Percentiles rank a stretch among this genome's conserved stretches.
phyloP scores from a whole-genome alignment of 2,329 filamentous ascomycete species.

The Rutstroemia sp. region DNA sequence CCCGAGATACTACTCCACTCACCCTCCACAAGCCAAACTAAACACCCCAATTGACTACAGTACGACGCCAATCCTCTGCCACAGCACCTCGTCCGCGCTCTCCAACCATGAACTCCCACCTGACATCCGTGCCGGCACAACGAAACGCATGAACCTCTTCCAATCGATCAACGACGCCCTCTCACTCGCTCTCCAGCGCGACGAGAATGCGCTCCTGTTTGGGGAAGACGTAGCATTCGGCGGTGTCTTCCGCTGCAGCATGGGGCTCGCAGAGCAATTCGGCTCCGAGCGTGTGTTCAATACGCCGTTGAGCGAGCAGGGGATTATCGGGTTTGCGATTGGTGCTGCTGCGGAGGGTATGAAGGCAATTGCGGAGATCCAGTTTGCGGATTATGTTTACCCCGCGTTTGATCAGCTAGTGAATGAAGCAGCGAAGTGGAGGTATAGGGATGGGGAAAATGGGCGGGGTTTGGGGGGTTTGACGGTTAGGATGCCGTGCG shows the following conservation, averaged over 20 bases:
- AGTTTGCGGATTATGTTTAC: slow-evolving; percentile 73
- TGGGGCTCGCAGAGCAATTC: slow-evolving; percentile 82
- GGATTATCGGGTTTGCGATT: slow-evolving; percentile 88
- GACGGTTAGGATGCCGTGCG: slow-evolving; percentile 64
- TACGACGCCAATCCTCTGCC: slow-evolving; percentile 71
- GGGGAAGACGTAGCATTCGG: slow-evolving; percentile 97
- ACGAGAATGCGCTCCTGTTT: slow-evolving; percentile 84
- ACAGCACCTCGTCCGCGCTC: slow-evolving; percentile 67
- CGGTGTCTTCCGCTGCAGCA: slow-evolving; percentile 90
- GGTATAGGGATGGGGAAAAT: slow-evolving; percentile 56
- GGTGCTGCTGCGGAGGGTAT: slow-evolving; percentile 86
- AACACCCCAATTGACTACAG: slow-evolving; percentile 87
- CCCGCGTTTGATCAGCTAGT: slow-evolving; percentile 73
- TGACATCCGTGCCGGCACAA: slow-evolving; percentile 58
- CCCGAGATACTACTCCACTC: slow-evolving; percentile 23
- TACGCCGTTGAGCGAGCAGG: slow-evolving; percentile 88
- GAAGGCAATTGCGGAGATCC: slow-evolving; percentile 83
- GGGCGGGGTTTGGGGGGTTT: slow-evolving; percentile 53
- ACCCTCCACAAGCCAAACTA: slow-evolving; percentile 54
- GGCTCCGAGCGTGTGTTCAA: slow-evolving; percentile 91
- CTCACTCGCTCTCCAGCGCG: slow-evolving; percentile 69
- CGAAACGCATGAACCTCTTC: slow-evolving; percentile 87
- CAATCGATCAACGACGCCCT: slow-evolving; percentile 90
- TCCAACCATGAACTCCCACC: slow-evolving; percentile 63
- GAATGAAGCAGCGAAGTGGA: slow-evolving; percentile 67